Base-by-base conservation (phyloP, 176 grass and related monocot species). In the Puya raimondii region DNA sequence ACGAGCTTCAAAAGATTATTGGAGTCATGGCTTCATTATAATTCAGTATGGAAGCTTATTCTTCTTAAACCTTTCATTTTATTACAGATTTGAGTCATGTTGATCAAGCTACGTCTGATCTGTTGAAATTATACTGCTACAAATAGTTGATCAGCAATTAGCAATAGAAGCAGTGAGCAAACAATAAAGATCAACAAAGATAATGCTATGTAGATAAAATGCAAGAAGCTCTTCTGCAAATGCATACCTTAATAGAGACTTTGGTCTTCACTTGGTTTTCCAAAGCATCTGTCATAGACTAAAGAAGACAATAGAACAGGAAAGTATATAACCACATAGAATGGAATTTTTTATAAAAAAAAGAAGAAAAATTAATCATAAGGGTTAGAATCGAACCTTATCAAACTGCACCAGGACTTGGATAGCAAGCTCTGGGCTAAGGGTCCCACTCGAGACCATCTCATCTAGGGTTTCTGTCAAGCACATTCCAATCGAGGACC, bases 391-490 rank as follows among this genome's bases (percentile, higher is more conserved):
- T 53, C 51, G 64, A 49, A 96, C 92, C 93, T 92, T 83, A 79
- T 97, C 93, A 53, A 97, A 97, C 71, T 90, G 88, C 70, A 92
- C 74, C 13, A 92, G 86, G 63, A 97, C 93, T 69, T 89, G 79
- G 20, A 92, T 85, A 48, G 93, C 93, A 53, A 96, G 84, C 76
- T 92, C 84, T 23, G 89, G 93, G 64, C 53, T 80, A 57, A 96
- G 61, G 0, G 64, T 76, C 9, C 84, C 86, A 74, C 49, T 85
- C 27, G 78, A 76, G 16, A 96, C 93, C 77, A 96, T 88, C 11
- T 96, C 84, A 74, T 90, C 93, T 73, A 96, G 64, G 54, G 89
- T 79, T 25, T 90, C 84, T 22, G 84, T 96, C 53, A 92, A 88
- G 74, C 81, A 79, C 74, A 76, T 85, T 67, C 93, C 88, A 76